A percentile compares a stretch with the other conserved stretches of the same genome.
These are phyloP conservation scores for Podila clonocystis DNA, from an alignment of 192 early-diverging fungal genomes.

Conservation along the genomic window DNA sequence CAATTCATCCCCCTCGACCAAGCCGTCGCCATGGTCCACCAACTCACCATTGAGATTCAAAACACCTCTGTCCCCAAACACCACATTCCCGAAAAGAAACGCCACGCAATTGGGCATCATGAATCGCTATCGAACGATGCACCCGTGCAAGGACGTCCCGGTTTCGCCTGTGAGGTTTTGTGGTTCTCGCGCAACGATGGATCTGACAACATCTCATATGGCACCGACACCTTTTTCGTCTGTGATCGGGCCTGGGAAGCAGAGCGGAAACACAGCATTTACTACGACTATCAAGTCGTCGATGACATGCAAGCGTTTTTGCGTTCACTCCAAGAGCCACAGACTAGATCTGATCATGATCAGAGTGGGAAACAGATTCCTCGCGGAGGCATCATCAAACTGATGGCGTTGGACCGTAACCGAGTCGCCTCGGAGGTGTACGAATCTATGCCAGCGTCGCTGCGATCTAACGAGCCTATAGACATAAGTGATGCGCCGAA, in stretches of 20 bases:
- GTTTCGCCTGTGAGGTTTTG: not conserved
- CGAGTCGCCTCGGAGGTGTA: conserved; percentile 18
- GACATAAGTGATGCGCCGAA: not conserved
- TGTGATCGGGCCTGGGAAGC: conserved; percentile 36
- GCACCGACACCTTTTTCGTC: conserved; percentile 13
- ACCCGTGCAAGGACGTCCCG: not conserved
- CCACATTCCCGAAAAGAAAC: not conserved
- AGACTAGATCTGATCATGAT: too few species aligned
- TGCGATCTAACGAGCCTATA: not conserved
- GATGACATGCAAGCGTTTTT: conserved; percentile 30
- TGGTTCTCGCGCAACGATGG: not conserved
- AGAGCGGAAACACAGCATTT: conserved; percentile 35
- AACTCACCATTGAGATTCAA: not conserved
- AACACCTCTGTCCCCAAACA: not conserved
- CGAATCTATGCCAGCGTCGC: conserved; percentile 15
- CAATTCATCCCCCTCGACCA: conserved; percentile 2
- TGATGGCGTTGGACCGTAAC: conserved; percentile 41
- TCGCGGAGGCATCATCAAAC: conserved; percentile 33
- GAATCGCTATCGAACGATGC: too few species aligned
- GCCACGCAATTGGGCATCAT: not conserved
- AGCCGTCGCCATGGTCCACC: not conserved
- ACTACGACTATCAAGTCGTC: conserved; percentile 31
- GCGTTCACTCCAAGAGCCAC: not conserved
- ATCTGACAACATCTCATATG: not conserved
- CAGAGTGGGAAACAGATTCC: not conserved